A percentile compares a stretch with the other conserved stretches of the same genome.
These are phyloP conservation scores for Hypoxylon sp. DNA, from an alignment of 2,329 filamentous ascomycete species.

Conservation along the genomic window DNA sequence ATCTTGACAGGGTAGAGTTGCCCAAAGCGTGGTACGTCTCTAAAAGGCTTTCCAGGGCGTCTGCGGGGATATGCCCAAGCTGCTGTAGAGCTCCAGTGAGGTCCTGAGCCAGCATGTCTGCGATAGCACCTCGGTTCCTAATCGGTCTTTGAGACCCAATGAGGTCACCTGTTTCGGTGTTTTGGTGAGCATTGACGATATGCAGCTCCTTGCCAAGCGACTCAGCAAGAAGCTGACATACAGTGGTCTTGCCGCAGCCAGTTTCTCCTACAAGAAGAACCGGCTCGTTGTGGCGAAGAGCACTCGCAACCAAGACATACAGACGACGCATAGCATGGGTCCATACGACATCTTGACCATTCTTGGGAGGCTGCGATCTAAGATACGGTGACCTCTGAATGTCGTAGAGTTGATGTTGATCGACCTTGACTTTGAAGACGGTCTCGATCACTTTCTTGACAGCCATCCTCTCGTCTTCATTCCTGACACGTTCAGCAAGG, in stretches of 20 bases:
- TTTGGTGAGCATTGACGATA: slow-evolving; percentile 97
- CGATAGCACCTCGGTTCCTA: slow-evolving; percentile 79
- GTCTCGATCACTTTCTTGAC: slow-evolving; percentile 90
- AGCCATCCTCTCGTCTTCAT: slow-evolving; percentile 81
- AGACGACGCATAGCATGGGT: slow-evolving; percentile 92
- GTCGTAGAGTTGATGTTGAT: slow-evolving; percentile 77
- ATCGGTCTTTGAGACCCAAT: slow-evolving; percentile 95
- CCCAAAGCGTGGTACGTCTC: slow-evolving; percentile 64
- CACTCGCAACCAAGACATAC: slow-evolving; percentile 87
- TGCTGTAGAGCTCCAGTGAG: slow-evolving; percentile 57
- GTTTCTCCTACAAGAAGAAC: slow-evolving; percentile 96
- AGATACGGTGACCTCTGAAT: slow-evolving; percentile 64
- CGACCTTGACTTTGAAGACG: slow-evolving; percentile 85
- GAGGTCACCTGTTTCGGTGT: slow-evolving; percentile 95
- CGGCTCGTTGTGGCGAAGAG: slow-evolving; percentile 88
- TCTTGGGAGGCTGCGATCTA: slow-evolving; percentile 54
- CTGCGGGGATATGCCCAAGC: slow-evolving; percentile 51
- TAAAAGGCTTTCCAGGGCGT: slow-evolving; percentile 63
- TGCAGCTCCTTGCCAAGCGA: slow-evolving; percentile 78
- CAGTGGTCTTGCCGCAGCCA: slow-evolving; percentile 96
- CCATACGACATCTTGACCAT: slow-evolving; percentile 81
- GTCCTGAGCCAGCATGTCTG: slow-evolving; percentile 70
- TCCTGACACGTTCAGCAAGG: slow-evolving; percentile 91
- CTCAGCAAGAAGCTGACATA: slow-evolving; percentile 90
- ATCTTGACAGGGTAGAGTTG: slow-evolving; percentile 50